These are phyloP conservation scores for Lotus japonicus DNA, from an alignment of 306 rosid species.

Conservation along the genomic window DNA sequence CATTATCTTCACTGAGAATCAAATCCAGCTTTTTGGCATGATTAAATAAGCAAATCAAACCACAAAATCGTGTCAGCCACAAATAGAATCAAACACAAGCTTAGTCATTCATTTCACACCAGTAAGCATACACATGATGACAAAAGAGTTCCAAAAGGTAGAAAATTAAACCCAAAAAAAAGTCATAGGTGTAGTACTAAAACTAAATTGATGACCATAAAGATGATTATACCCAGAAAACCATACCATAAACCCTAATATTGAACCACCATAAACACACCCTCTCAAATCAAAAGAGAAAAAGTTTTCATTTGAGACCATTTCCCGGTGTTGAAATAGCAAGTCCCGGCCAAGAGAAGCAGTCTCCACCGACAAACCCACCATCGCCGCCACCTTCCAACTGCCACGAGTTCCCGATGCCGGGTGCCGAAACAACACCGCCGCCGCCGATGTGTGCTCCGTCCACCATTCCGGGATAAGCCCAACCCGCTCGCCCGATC, in stretches of 20 bases:
- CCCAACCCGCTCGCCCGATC: constrained; percentile 57
- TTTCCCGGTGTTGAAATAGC: constrained; percentile 85
- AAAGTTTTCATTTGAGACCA: constrained; percentile 57
- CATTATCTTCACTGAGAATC: not conserved
- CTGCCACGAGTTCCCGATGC: constrained; percentile 63
- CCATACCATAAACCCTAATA: constrained; percentile 13
- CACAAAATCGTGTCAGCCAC: not conserved
- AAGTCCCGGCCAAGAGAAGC: constrained; percentile 86
- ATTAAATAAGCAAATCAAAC: not conserved
- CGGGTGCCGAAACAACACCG: constrained; percentile 17
- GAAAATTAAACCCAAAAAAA: not conserved
- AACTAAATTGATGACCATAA: not conserved
- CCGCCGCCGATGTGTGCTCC: constrained; percentile 18
- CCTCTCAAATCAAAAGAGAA: not conserved
- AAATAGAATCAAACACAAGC: constrained; percentile 11
- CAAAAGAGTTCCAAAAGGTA: not conserved
- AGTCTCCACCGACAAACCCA: constrained; percentile 59
- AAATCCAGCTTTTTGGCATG: not conserved
- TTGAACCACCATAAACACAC: constrained; percentile 6
- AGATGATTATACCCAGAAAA: constrained; percentile 28
- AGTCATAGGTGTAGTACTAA: constrained; percentile 23
- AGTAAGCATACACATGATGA: not conserved
- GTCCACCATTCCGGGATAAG: constrained; percentile 52
- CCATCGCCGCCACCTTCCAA: constrained; percentile 59
- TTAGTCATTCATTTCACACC: constrained; percentile 1